A percentile compares a stretch with the other conserved stretches of the same genome.
These are phyloP conservation scores for Chrysosporium keratinophilum DNA, from an alignment of 2,329 filamentous ascomycete genomes.

Conservation along the genomic window DNA sequence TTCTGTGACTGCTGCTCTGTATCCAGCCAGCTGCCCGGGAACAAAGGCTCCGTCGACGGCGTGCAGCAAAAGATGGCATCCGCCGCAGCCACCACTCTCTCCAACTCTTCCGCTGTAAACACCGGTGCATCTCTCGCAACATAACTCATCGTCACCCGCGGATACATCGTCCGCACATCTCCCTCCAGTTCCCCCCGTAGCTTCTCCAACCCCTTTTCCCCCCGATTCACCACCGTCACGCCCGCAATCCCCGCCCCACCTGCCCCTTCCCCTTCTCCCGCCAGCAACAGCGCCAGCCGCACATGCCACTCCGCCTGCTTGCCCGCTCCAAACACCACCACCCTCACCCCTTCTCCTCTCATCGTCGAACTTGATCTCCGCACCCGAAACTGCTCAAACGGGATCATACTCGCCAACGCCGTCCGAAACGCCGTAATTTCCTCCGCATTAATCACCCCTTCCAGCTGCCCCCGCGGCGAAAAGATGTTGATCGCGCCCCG, in stretches of 20 bases:
- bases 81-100: conserved; percentile 23
- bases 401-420: conserved; percentile 58
- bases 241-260: conserved; percentile 46
- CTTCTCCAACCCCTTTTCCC: conserved; percentile 48
- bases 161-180: conserved; percentile 30
- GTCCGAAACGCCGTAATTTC: conserved; percentile 74
- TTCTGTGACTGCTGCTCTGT: too few relatives aligned
- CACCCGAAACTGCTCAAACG: conserved; percentile 42
- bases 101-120: conserved; percentile 20
- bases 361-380: too few relatives aligned
- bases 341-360: conserved; percentile 20
- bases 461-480: conserved; percentile 49
- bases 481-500: conserved; percentile 62
- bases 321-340: conserved; percentile 42
- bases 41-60: conserved; percentile 37
- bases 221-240: conserved; percentile 68
- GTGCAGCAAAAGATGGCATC: conserved; percentile 44
- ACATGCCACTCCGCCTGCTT: conserved; percentile 44
- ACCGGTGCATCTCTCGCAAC: conserved; percentile 3
- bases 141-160: conserved; percentile 21
- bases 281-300: conserved; percentile 41
- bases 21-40: conserved; percentile 29
- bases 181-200: conserved; percentile 24
- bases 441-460: conserved; percentile 61
- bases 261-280: conserved; percentile 25